These are phyloP conservation scores for Paraconiothyrium sp. DNA, from an alignment of 2,329 filamentous ascomycete species.

Conservation along the genomic window DNA sequence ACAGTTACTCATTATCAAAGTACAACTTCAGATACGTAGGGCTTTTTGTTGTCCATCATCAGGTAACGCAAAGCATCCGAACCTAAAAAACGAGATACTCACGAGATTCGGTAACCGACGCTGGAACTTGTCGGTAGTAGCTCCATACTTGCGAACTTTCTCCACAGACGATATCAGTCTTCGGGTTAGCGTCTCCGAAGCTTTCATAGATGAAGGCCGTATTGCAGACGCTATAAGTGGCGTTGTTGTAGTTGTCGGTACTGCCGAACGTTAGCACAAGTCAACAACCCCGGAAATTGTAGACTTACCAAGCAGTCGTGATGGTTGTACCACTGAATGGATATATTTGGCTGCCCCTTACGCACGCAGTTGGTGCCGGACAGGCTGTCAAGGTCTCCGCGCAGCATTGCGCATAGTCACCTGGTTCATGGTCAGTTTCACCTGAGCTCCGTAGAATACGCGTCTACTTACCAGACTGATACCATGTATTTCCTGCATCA, in stretches of 20 bases:
- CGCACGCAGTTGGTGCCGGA: conserved; percentile 38
- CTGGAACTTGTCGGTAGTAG: conserved; percentile 37
- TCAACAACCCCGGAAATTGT: not conserved
- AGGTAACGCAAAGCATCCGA: not conserved
- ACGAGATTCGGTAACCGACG: conserved; percentile 25
- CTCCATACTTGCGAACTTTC: conserved; percentile 33
- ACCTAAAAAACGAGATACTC: not conserved
- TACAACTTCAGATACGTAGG: not conserved
- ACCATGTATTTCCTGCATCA: conserved; percentile 39
- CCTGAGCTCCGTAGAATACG: not conserved
- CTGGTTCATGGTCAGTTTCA: not conserved
- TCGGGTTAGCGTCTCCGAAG: conserved; percentile 36
- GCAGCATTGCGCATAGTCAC: conserved; percentile 43
- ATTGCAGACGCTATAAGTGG: conserved; percentile 36
- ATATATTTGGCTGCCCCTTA: conserved; percentile 38
- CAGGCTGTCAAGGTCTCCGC: conserved; percentile 33
- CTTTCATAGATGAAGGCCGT: conserved; percentile 43
- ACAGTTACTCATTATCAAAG: not conserved
- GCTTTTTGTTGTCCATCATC: not conserved
- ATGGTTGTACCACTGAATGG: conserved; percentile 28
- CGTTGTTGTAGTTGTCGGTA: conserved; percentile 37
- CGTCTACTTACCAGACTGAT: conserved; percentile 28
- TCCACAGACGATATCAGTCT: conserved; percentile 42
- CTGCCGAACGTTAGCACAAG: conserved; percentile 20
- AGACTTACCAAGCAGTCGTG: conserved; percentile 38